Evolutionary conservation across 768 basidiomycete species (phyloP), one percentile per base, ranked within the genome.

Genomic region (Pisolithus sp.): DNA sequence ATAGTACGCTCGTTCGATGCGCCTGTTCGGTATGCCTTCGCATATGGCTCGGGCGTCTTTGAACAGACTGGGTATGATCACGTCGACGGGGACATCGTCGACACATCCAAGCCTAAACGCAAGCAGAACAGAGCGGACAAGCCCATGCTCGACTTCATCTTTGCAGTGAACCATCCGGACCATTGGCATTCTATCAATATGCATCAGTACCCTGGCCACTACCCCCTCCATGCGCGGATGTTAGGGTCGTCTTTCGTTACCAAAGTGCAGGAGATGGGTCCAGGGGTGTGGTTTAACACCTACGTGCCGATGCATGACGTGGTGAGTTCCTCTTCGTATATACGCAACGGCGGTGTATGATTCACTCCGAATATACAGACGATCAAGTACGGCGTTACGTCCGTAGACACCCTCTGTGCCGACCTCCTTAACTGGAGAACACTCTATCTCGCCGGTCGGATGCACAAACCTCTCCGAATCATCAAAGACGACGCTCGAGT

Each of bases 131-230:
- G 72, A 17, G 66, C 61, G 36, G 50, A 72, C 18, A 62, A 69
- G 40, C 93, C 93, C 0, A 90, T 98, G 88, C 79, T 97, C 20
- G 96, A 99, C 69, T 96, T 98, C 61, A 81, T 99, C 68, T 91
- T 99, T 66, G 94, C 93, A 0, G 95, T 97, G 42, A 90, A 92
- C 2, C 93, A 96, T 59, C 78, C 96, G 0, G 80, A 78, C 12
- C 92, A 96, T 62, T 99, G 94, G 75, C 96, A 98, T 68, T 89
- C 85, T 26, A 89, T 93, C 68, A 99, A 99, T 68, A 85, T 98
- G 82, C 79, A 86, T 46, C 92, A 94, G 68, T 78, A 86, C 62
- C 93, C 95, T 0, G 76, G 80, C 7, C 96, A 99, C 70, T 99
- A 99, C 65, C 86, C 95, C 0, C 63, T 93, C 13, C 84, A 89